Base-by-base conservation (phyloP, 495 filamentous ascomycete genomes). In the Lentithecium fluviatile region DNA sequence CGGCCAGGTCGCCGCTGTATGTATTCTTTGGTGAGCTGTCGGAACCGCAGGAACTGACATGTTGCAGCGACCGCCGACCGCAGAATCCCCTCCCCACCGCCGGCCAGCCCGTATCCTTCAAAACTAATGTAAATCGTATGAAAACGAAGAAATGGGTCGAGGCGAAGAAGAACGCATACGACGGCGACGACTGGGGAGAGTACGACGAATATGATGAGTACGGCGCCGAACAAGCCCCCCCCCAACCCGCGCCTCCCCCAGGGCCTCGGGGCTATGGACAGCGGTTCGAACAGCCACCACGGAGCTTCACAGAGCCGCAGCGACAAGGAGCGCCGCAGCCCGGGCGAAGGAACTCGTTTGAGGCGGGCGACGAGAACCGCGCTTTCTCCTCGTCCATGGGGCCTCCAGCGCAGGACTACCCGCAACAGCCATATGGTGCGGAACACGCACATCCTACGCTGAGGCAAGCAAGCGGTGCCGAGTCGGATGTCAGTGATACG, bases 111-210 rank as follows among this genome's bases (percentile, higher is more conserved):
- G 70, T 82, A 17, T 82, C 82, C 43, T 89, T 84, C 73, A 83
- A 80, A 68, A 81, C 91, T 12, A 96, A 97, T 70, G 86, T 96
- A 25, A 91, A 89, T 74, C 88, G 94, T 57, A 79, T 86, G 32
- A 95, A 96, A 76, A 97, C 94, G 17, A 91, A 85, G 75, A 91
- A 91, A 77, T 98, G 94, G 94, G 87, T 92, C 11, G 86, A 96
- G 67, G 94, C 94, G 21, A 95, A 93, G 71, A 79, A 85, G 37
- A 83, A 85, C 58, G 87, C 86, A 58, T 98, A 98, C 68, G 94
- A 92, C 68, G 94, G 92, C 59, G 91, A 90, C 65, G 93, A 96
- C 67, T 97, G 94, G 89, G 94, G 91, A 42, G 88, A 87, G 47
- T 88, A 90, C 34, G 88, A 93, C 45, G 84, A 88, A 12, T 82